Conservation (phyloP, 2,329 filamentous ascomycete genomes). For the Ascosphaera apis region DNA sequence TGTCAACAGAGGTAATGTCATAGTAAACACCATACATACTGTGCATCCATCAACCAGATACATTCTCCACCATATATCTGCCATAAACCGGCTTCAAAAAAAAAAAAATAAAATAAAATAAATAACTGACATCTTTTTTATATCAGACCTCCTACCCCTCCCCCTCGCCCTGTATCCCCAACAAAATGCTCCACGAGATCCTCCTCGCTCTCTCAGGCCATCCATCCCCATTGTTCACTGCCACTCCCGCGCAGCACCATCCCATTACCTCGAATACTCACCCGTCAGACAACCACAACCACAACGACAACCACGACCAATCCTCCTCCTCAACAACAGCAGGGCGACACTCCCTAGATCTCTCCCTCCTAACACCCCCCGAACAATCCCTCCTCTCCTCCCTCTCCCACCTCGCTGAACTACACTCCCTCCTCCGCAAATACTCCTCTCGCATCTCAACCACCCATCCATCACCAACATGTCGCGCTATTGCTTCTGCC, state of each 20-base stretch:
- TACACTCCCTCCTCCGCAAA: conserved; percentile 50
- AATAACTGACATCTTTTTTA: conserved; percentile 2
- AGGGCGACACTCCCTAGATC: conserved; percentile 26
- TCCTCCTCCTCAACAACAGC: conserved; percentile 24
- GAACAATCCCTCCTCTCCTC: conserved; percentile 63
- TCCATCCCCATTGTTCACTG: conserved; percentile 71
- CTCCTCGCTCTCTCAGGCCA: conserved; percentile 89
- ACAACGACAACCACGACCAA: too few relatives aligned
- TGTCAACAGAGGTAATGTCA: conserved; percentile 8
- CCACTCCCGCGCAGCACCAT: too few relatives aligned
- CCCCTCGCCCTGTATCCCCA: too few relatives aligned
- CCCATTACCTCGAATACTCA: too few relatives aligned
- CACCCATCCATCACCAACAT: conserved; percentile 57
- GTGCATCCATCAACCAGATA: conserved; percentile 6
- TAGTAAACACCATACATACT: conserved; percentile 9
- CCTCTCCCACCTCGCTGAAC: conserved; percentile 51
- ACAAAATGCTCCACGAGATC: conserved; percentile 87
- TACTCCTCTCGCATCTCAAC: conserved; percentile 44
- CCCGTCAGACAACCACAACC: too few relatives aligned
- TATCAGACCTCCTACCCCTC: conserved; percentile 1
- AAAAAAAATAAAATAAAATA: conserved; percentile 1
- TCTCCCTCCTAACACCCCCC: conserved; percentile 42
- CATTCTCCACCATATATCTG: not conserved
- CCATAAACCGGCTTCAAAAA: not conserved
- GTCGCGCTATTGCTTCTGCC: conserved; percentile 62